phyloP scores from a whole-genome alignment of 2,329 filamentous ascomycete species.

The Gyromitra esculenta region DNA sequence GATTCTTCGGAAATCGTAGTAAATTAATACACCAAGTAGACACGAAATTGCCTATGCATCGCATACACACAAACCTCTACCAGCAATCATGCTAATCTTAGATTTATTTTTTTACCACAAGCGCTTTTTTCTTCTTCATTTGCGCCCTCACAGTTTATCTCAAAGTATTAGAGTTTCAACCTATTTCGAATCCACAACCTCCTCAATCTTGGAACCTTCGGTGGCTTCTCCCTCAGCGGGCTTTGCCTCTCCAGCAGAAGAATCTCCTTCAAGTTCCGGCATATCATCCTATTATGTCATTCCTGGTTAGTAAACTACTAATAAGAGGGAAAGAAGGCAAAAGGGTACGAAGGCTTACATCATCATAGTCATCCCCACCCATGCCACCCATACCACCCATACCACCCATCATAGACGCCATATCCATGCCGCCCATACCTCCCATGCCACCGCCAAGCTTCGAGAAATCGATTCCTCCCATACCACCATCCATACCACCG shows the following conservation, averaged over 20 bases:
- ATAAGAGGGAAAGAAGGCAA: neutral
- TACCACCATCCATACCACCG: conserved; percentile 61
- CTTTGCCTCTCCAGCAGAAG: neutral
- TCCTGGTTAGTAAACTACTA: neutral
- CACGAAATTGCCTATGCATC: conserved; percentile 13
- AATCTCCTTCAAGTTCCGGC: conserved; percentile 57
- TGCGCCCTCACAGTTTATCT: neutral
- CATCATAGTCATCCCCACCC: conserved; percentile 55
- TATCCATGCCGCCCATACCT: conserved; percentile 78
- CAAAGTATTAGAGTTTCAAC: conserved; percentile 10
- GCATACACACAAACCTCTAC: conserved; percentile 16
- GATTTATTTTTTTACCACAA: conserved; percentile 18
- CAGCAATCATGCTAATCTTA: neutral
- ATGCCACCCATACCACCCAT: conserved; percentile 69
- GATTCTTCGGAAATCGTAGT: conserved; percentile 16
- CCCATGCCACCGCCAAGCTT: conserved; percentile 64
- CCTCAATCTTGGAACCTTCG: conserved; percentile 41
- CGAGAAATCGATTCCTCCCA: conserved; percentile 62
- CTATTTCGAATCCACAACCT: conserved; percentile 41
- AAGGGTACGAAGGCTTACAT: conserved; percentile 40
- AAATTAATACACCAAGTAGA: conserved; percentile 31
- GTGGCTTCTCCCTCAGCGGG: conserved; percentile 18
- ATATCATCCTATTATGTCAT: conserved; percentile 53
- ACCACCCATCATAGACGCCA: conserved; percentile 77
- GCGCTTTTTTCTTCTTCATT: conserved; percentile 25